A percentile compares a stretch with the other conserved stretches of the same genome.
phyloP scores from a whole-genome alignment of 1,284 basidiomycete genomes.

The Moesziomyces sp. region DNA sequence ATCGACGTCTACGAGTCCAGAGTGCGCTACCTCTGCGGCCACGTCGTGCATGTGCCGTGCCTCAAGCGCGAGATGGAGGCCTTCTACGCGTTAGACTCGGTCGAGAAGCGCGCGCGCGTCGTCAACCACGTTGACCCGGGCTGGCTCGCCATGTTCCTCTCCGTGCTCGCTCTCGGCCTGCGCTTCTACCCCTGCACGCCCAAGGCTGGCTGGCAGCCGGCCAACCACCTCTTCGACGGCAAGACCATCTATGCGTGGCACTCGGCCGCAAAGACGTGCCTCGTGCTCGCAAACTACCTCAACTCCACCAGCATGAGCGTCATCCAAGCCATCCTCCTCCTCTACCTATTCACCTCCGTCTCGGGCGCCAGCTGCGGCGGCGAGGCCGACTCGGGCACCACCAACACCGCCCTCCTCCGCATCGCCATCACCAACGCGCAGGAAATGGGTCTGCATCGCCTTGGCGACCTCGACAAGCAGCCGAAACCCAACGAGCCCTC shows the following conservation, averaged over 20 bases:
- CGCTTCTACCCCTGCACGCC: constrained; percentile 62
- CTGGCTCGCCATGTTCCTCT: constrained; percentile 62
- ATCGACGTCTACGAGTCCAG: constrained; percentile 58
- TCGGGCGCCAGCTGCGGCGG: constrained; percentile 29
- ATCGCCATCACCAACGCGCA: constrained; percentile 64
- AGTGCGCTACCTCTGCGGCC: constrained; percentile 49
- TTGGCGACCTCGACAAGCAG: constrained; percentile 58
- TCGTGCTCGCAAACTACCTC: constrained; percentile 59
- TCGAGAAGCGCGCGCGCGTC: constrained; percentile 59
- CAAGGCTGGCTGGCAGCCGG: constrained; percentile 39
- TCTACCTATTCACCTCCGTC: constrained; percentile 38
- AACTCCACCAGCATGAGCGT: constrained; percentile 55
- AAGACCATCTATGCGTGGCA: constrained; percentile 58
- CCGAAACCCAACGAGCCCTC: constrained; percentile 44
- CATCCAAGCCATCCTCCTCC: constrained; percentile 58
- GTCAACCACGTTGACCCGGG: constrained; percentile 60
- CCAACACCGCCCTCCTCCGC: constrained; percentile 43
- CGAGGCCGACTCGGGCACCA: constrained; percentile 30
- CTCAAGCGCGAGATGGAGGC: constrained; percentile 54
- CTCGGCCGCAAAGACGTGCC: constrained; percentile 57
- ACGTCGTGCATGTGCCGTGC: constrained; percentile 57
- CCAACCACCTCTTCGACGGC: constrained; percentile 58
- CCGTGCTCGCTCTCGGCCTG: constrained; percentile 56
- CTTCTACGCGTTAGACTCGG: constrained; percentile 56
- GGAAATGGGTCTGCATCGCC: constrained; percentile 61